Conservation (phyloP, 1,284 basidiomycete species). For the Coniferiporia weirii region DNA sequence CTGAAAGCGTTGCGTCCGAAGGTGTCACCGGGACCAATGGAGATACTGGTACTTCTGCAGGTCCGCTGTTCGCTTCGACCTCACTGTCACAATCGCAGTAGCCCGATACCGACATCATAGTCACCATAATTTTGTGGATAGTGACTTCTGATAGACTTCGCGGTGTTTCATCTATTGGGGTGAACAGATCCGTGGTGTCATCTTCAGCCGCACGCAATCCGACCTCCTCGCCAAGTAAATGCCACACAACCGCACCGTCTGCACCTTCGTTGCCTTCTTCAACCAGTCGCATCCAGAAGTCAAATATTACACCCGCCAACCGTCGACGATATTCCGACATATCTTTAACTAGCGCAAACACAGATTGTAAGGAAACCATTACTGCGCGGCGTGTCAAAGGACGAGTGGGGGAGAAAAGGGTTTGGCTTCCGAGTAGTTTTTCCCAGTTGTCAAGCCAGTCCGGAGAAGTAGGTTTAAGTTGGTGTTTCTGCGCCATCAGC, state of each 20-base stretch:
- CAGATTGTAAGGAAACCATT: constrained; percentile 48
- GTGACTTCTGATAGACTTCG: constrained; percentile 14
- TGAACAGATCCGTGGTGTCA: constrained; percentile 25
- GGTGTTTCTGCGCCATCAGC: constrained; percentile 58
- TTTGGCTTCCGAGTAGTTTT: constrained; percentile 45
- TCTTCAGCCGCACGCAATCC: constrained; percentile 45
- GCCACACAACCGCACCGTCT: constrained; percentile 50
- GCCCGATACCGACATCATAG: constrained; percentile 6
- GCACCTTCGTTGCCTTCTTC: constrained; percentile 32
- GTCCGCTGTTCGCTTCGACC: constrained; percentile 18
- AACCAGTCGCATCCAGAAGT: constrained; percentile 43
- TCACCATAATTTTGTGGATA: constrained; percentile 10
- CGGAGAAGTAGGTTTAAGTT: constrained; percentile 61
- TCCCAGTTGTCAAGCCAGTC: constrained; percentile 67
- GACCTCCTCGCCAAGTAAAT: constrained; percentile 57
- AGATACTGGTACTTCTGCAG: constrained; percentile 22
- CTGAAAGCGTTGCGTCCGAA: constrained; percentile 32
- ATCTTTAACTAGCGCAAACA: constrained; percentile 62
- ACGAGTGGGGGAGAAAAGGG: constrained; percentile 40
- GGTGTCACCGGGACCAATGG: constrained; percentile 28
- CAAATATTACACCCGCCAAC: constrained; percentile 53
- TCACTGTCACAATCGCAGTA: constrained; percentile 18
- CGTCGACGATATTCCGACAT: constrained; percentile 59
- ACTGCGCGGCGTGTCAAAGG: constrained; percentile 52
- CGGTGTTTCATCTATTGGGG: constrained; percentile 5